Conservation (phyloP, 2,329 filamentous ascomycete species). For the Cladosporium austrohemisphaericum region DNA sequence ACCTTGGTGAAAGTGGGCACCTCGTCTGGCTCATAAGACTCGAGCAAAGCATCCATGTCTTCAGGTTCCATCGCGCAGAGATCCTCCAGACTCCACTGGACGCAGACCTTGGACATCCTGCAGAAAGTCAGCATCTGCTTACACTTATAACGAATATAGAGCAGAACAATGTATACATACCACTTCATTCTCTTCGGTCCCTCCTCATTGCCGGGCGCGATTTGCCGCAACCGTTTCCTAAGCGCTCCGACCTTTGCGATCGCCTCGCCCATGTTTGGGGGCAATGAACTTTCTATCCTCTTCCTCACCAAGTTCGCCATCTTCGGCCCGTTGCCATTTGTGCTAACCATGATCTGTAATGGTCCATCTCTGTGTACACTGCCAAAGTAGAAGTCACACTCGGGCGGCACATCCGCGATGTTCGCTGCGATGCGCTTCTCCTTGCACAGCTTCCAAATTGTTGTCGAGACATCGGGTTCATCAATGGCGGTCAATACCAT, state of each 20-base stretch:
- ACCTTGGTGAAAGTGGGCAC: conserved; percentile 44
- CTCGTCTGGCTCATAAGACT: conserved; percentile 59
- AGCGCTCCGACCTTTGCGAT: conserved; percentile 80
- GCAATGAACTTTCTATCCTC: conserved; percentile 73
- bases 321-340: conserved; percentile 92
- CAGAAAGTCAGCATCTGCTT: conserved; percentile 30
- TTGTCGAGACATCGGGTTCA: conserved; percentile 82
- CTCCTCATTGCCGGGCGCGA: conserved; percentile 69
- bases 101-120: conserved; percentile 90
- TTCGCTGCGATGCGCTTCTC: conserved; percentile 80
- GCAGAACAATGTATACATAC: too few species aligned
- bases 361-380: conserved; percentile 93
- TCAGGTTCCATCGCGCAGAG: conserved; percentile 76
- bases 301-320: conserved; percentile 81
- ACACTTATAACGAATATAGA: not conserved
- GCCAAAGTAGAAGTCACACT: conserved; percentile 99
- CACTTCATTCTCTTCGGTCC: conserved; percentile 88
- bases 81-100: conserved; percentile 79
- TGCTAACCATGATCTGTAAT: conserved; percentile 97
- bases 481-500: conserved; percentile 95
- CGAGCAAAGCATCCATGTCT: conserved; percentile 76
- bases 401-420: conserved; percentile 91
- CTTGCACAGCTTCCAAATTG: conserved; percentile 92
- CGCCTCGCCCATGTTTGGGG: conserved; percentile 75
- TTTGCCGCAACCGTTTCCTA: conserved; percentile 70